phyloP scores from a whole-genome alignment of 139 green algal genomes.

The Volvox reticuliferus region DNA sequence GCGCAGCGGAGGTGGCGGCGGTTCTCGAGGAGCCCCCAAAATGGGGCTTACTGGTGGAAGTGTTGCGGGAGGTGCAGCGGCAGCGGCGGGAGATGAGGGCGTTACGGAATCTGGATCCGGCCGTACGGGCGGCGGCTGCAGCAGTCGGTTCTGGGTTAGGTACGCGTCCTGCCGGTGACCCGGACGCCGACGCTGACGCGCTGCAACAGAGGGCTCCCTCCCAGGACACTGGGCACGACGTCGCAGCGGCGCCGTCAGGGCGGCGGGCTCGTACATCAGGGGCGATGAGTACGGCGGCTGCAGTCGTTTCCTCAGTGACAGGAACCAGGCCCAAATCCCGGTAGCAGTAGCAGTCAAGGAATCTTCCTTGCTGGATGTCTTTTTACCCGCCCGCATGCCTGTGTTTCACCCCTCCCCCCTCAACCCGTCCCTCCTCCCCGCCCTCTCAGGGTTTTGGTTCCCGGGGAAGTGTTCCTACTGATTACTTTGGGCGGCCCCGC shows the following conservation, averaged over 20 bases:
- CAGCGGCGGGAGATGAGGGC: slow-evolving; percentile 47
- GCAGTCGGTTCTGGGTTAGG: not conserved
- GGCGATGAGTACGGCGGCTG: not conserved
- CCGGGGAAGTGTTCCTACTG: slow-evolving; percentile 59
- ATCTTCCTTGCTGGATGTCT: no score
- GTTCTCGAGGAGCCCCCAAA: slow-evolving; percentile 92
- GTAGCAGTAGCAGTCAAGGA: no score
- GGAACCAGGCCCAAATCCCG: no score
- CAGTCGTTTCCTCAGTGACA: no score
- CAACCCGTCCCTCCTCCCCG: not conserved
- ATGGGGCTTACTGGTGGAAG: slow-evolving; percentile 80
- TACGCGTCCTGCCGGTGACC: not conserved
- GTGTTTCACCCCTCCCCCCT: not conserved
- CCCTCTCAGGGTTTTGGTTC: slow-evolving; percentile 50
- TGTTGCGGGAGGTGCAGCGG: slow-evolving; percentile 58
- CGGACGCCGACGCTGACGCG: not conserved
- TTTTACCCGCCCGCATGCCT: not conserved
- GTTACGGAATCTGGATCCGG: not conserved
- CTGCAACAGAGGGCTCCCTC: not conserved
- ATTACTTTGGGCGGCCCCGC: slow-evolving; percentile 57
- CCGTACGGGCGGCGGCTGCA: not conserved
- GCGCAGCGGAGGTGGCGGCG: slow-evolving; percentile 60
- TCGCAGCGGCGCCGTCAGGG: not conserved
- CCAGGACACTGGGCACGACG: not conserved
- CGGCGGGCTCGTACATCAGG: no score